Conservation (phyloP, 495 filamentous ascomycete genomes). For the Podospora sp. region DNA sequence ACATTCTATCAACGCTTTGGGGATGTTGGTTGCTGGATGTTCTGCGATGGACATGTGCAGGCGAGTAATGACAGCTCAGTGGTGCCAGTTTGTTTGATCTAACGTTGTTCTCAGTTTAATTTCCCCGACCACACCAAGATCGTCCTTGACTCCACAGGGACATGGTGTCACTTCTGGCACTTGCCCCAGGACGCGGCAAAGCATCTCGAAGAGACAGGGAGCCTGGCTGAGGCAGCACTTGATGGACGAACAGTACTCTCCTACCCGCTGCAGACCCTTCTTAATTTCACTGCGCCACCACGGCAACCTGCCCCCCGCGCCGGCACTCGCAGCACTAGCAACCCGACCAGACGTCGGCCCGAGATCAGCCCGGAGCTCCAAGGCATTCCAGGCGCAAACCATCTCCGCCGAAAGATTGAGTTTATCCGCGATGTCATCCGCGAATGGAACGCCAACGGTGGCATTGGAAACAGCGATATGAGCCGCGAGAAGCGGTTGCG, state of each 20-base stretch:
- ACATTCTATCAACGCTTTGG: conserved; percentile 89
- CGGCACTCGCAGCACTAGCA: conserved; percentile 40
- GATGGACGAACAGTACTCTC: conserved; percentile 61
- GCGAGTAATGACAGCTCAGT: conserved; percentile 38
- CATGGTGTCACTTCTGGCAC: conserved; percentile 83
- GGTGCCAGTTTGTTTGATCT: not conserved
- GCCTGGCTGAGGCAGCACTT: conserved; percentile 67
- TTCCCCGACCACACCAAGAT: conserved; percentile 98
- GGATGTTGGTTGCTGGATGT: conserved; percentile 87
- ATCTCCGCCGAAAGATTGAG: conserved; percentile 75
- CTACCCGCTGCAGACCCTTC: conserved; percentile 60
- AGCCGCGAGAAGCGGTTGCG: conserved; percentile 54
- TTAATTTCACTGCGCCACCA: conserved; percentile 51
- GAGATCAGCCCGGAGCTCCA: conserved; percentile 61
- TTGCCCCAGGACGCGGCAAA: conserved; percentile 70
- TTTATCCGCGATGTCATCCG: conserved; percentile 72
- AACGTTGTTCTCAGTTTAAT: conserved; percentile 65
- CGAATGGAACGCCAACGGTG: conserved; percentile 72
- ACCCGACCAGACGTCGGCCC: conserved; percentile 46
- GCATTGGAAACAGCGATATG: conserved; percentile 64
- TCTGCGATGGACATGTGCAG: conserved; percentile 84
- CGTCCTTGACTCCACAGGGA: conserved; percentile 72
- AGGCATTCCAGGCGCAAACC: conserved; percentile 71
- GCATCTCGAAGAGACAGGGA: conserved; percentile 61
- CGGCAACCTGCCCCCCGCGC: conserved; percentile 48